Evolutionary conservation across 2,329 filamentous ascomycete genomes (phyloP).

Genomic region (Stemphylium vesicarium): DNA sequence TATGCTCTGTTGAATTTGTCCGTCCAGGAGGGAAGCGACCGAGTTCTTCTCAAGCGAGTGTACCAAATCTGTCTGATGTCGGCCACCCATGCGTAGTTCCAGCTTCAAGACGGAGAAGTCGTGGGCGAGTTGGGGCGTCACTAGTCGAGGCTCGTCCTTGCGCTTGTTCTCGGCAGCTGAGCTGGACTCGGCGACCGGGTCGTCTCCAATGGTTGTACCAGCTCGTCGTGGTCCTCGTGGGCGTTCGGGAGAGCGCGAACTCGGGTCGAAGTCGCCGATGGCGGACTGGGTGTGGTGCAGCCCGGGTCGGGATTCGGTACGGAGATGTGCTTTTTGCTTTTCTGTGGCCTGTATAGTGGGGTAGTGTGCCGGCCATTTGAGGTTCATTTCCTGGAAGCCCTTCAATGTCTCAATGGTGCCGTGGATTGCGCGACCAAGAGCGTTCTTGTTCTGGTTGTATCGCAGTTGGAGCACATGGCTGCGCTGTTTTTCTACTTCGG

Average conservation of each 20-base stretch:
- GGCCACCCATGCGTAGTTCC: constrained; percentile 85
- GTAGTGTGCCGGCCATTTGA: constrained; percentile 92
- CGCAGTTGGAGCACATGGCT: constrained; percentile 90
- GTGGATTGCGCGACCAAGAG: constrained; percentile 86
- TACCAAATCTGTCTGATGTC: constrained; percentile 88
- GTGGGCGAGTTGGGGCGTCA: constrained; percentile 90
- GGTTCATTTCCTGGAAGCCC: constrained; percentile 85
- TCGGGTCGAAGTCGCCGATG: constrained; percentile 56
- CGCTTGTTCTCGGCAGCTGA: constrained; percentile 68
- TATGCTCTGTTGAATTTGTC: constrained; percentile 92
- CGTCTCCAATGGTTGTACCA: constrained; percentile 70
- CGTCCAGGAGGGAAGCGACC: constrained; percentile 87
- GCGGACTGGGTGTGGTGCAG: constrained; percentile 70
- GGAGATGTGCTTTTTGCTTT: constrained; percentile 50
- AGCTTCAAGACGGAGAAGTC: constrained; percentile 96
- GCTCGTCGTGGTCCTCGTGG: constrained; percentile 69
- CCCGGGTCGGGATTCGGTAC: constrained; percentile 64
- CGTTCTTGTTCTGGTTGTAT: constrained; percentile 90
- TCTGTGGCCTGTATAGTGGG: constrained; percentile 71
- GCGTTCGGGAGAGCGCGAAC: constrained; percentile 50
- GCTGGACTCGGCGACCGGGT: constrained; percentile 73
- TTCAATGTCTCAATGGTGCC: constrained; percentile 83
- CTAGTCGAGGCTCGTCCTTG: constrained; percentile 75
- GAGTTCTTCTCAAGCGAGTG: constrained; percentile 93
- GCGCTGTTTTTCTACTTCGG: constrained; percentile 69